A percentile compares a stretch with the other conserved stretches of the same genome.
phyloP scores from a whole-genome alignment of 768 basidiomycete genomes.

The Naematelia aurantialba region DNA sequence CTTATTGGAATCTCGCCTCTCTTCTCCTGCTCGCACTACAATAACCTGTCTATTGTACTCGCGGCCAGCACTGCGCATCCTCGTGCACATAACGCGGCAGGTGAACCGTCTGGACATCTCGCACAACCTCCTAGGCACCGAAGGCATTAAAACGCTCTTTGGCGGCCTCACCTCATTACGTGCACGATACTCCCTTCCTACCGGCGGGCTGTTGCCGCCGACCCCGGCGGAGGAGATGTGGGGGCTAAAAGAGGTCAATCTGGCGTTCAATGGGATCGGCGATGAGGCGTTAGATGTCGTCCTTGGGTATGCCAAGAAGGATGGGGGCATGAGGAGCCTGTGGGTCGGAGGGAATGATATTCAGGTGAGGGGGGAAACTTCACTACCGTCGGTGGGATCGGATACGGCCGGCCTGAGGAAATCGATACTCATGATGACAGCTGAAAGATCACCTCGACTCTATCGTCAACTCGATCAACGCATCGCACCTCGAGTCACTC shows the following conservation, averaged over 20 bases:
- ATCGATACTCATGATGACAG: constrained; percentile 6
- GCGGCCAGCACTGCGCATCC: constrained; percentile 29
- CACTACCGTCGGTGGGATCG: too few relatives aligned
- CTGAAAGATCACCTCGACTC: constrained; percentile 19
- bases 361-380: constrained; percentile 10
- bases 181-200: constrained; percentile 22
- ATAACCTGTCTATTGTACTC: neutral
- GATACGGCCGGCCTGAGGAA: neutral
- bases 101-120: constrained; percentile 40
- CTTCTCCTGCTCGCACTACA: neutral
- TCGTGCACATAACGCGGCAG: constrained; percentile 28
- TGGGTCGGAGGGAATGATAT: constrained; percentile 36
- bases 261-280: constrained; percentile 27
- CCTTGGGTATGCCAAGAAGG: constrained; percentile 40
- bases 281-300: constrained; percentile 32
- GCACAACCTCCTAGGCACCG: constrained; percentile 37
- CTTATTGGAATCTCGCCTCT: neutral
- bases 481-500: constrained; percentile 15
- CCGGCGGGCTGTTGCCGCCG: neutral
- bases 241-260: constrained; percentile 38
- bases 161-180: constrained; percentile 30
- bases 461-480: constrained; percentile 30
- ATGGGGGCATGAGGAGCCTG: constrained; percentile 24
- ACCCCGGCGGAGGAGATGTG: constrained; percentile 17
- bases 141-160: constrained; percentile 28